These are phyloP conservation scores for Colletotrichum coccodes DNA, from an alignment of 2,329 filamentous ascomycete genomes.

Conservation along the genomic window DNA sequence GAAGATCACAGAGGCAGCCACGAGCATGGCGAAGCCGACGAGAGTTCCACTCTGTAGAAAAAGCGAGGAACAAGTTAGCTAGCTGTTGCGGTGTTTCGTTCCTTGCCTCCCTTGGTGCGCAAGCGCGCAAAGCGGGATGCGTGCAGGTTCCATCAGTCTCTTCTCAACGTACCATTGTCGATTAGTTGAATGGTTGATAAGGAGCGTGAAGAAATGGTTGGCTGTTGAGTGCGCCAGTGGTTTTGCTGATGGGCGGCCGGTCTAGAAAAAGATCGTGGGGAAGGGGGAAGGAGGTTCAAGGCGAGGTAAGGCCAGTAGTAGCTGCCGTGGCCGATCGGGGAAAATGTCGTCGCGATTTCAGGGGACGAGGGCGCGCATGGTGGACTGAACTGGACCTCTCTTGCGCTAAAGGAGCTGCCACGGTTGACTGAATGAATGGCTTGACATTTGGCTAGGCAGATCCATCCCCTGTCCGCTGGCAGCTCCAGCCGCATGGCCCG, in stretches of 20 bases:
- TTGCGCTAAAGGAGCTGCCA: constrained; percentile 27
- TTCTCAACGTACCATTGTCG: constrained; percentile 43
- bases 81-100: background rate
- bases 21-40: constrained; percentile 74
- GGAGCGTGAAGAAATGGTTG: constrained; percentile 23
- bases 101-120: constrained; percentile 17
- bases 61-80: constrained; percentile 15
- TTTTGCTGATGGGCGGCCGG: background rate
- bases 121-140: constrained; percentile 6
- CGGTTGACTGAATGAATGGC: constrained; percentile 22
- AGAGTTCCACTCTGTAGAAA: constrained; percentile 86
- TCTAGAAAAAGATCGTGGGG: background rate
- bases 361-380: constrained; percentile 28
- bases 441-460: background rate
- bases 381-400: constrained; percentile 9
- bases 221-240: background rate
- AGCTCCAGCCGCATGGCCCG: constrained; percentile 26
- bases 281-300: background rate
- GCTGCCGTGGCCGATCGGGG: constrained; percentile 26
- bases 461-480: constrained; percentile 9
- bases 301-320: constrained; percentile 3
- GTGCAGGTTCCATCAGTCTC: background rate
- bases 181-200: constrained; percentile 7
- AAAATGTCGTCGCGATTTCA: constrained; percentile 34
- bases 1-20: constrained; percentile 72